A percentile compares a stretch with the other conserved stretches of the same genome.
Conservation (phyloP, 495 filamentous ascomycete species). For the Penicilliopsis zonata region DNA sequence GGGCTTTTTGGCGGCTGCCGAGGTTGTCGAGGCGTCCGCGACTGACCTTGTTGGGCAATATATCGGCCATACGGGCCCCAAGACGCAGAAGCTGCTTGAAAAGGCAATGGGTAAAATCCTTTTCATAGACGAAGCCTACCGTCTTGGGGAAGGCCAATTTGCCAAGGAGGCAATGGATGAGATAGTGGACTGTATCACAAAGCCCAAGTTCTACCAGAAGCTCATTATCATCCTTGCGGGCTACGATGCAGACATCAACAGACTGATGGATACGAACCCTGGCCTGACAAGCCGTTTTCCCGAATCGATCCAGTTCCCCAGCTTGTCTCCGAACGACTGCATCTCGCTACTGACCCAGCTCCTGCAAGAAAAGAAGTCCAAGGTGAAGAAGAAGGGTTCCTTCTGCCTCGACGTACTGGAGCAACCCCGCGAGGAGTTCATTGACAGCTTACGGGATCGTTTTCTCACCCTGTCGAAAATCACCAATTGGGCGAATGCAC, state of each 20-base stretch:
- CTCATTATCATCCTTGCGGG: conserved; percentile 67
- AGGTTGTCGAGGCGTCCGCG: conserved; percentile 49
- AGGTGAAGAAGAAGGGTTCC: conserved; percentile 6
- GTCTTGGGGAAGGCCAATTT: conserved; percentile 40
- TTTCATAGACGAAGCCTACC: conserved; percentile 52
- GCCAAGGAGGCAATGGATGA: conserved; percentile 65
- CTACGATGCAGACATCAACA: conserved; percentile 59
- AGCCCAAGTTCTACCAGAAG: conserved; percentile 47
- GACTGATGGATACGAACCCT: conserved; percentile 44
- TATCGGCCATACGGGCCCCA: conserved; percentile 37
- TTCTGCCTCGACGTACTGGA: conserved; percentile 31
- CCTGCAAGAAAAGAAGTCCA: conserved; percentile 11
- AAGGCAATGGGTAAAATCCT: conserved; percentile 44
- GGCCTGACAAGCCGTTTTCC: conserved; percentile 43
- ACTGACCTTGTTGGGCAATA: conserved; percentile 50
- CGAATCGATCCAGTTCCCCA: conserved; percentile 31
- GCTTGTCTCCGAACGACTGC: conserved; percentile 28
- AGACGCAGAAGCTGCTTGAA: conserved; percentile 25
- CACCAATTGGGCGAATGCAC: conserved; percentile 54
- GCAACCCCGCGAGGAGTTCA: conserved; percentile 4
- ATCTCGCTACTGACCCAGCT: conserved; percentile 20
- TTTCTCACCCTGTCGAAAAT: conserved; percentile 33
- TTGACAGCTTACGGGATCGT: conserved; percentile 10
- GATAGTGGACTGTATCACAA: conserved; percentile 57
- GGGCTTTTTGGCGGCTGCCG: conserved; percentile 42